Evolutionary conservation across 1,284 basidiomycete species (phyloP), one percentile per base, ranked within the genome.

Genomic region (Melampsora americana): DNA sequence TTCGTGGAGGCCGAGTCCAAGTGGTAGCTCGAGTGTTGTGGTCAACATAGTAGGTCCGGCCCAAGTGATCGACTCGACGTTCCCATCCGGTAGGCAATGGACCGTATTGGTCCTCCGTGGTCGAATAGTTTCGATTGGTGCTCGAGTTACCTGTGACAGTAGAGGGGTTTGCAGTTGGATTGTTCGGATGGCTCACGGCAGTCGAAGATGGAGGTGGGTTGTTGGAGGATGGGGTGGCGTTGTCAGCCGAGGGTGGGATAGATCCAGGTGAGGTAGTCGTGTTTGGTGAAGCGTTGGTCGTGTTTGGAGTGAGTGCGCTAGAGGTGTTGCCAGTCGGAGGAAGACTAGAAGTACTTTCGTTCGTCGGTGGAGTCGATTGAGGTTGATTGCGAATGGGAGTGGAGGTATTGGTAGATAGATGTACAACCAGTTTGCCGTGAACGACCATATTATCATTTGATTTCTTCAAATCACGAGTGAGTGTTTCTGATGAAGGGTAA

Each of bases 41-140:
- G 77, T 85, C 84, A 78, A 85, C 84, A 67, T 84, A 96, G 85
- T 98, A 99, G 23, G 90, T 89, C 66, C 96, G 86, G 1, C 90
- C 91, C 70, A 93, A 88, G 69, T 89, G 89, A 83, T 98, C 96
- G 66, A 90, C 88, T 62, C 96, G 89, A 75, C 95, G 89, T 84
- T 99, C 96, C 94, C 95, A 99, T 14, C 93, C 93, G 39, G 84
- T 81, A 0, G 95, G 95, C 39, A 99, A 85, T 20, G 90, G 88
- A 12, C 89, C 88, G 35, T 89, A 86, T 86, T 91, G 85, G 84
- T 88, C 87, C 65, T 91, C 89, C 79, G 89, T 90, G 23, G 92
- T 90, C 81, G 92, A 92, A 84, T 93, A 93, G 82, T 92, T 92
- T 79, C 89, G 87, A 80, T 86, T 83, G 83, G 80, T 87, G 84